Evolutionary conservation across 306 rosid genomes (phyloP).

Genomic region (Begonia peltatifolia): DNA sequence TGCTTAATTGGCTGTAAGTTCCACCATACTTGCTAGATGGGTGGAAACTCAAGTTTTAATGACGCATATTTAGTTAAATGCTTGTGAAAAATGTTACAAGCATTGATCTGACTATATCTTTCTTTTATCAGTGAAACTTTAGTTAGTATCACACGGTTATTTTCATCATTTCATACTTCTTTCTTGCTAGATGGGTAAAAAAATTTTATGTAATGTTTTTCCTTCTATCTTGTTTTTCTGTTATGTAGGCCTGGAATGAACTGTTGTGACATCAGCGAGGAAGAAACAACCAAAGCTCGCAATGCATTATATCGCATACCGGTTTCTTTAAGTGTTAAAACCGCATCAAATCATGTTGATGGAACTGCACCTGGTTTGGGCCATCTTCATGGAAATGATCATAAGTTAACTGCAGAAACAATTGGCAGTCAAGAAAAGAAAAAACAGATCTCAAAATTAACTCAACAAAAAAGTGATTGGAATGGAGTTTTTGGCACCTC

Average conservation of each 20-base stretch:
- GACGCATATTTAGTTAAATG: not conserved
- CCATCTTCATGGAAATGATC: conserved; percentile 22
- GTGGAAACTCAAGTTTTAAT: too few species aligned
- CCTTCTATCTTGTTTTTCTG: not conserved
- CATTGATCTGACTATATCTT: conserved; percentile 2
- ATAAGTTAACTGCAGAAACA: conserved; percentile 17
- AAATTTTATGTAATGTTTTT: too few species aligned
- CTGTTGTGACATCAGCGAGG: conserved; percentile 50
- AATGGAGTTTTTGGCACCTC: conserved; percentile 13
- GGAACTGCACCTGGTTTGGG: conserved; percentile 25
- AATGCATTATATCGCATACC: conserved; percentile 40
- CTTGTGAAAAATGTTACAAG: not conserved
- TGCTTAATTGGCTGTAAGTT: conserved; percentile 95
- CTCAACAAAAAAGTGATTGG: conserved; percentile 18
- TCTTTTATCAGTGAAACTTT: too few species aligned
- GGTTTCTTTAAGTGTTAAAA: conserved; percentile 29
- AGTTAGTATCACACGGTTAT: not conserved
- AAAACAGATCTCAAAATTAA: conserved; percentile 27
- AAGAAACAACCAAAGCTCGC: conserved; percentile 51
- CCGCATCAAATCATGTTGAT: conserved; percentile 21
- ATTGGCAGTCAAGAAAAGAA: conserved; percentile 31
- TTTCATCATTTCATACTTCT: conserved; percentile 7
- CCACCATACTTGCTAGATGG: not conserved
- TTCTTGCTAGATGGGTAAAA: not conserved
- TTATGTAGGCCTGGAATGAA: conserved; percentile 69